These are phyloP conservation scores for Naganishia albida DNA, from an alignment of 1,284 basidiomycete genomes.

Conservation along the genomic window DNA sequence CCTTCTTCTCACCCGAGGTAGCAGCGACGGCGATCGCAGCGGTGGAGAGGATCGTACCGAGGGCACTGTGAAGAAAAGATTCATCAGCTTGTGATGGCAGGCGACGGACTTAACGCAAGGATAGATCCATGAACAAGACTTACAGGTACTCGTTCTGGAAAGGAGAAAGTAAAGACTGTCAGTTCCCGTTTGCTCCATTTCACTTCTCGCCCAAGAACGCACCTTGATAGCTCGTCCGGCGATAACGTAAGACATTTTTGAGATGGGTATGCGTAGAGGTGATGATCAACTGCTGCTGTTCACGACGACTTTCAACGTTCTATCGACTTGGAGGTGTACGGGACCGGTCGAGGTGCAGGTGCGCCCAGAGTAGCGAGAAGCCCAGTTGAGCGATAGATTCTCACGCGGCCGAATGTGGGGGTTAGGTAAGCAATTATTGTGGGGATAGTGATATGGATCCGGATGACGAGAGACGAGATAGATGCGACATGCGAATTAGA, in stretches of 20 bases:
- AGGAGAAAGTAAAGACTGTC: background rate
- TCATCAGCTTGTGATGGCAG: background rate
- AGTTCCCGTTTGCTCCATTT: background rate
- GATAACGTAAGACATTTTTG: conserved; percentile 55
- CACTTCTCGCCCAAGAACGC: conserved; percentile 32
- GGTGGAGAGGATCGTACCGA: conserved; percentile 49
- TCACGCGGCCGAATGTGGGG: background rate
- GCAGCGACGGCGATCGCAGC: conserved; percentile 44
- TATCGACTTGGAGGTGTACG: background rate
- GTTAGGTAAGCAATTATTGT: background rate
- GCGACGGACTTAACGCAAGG: too few relatives aligned
- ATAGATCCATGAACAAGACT: conserved; percentile 31
- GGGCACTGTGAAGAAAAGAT: conserved; percentile 38
- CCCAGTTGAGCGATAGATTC: conserved; percentile 1
- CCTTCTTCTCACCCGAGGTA: conserved; percentile 44
- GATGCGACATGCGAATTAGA: background rate
- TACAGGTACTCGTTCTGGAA: conserved; percentile 51
- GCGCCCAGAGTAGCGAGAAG: background rate
- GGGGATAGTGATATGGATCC: background rate
- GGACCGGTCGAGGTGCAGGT: background rate
- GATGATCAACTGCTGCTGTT: too few relatives aligned
- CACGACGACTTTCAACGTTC: too few relatives aligned
- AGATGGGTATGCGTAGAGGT: background rate
- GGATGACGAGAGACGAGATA: conserved; percentile 1
- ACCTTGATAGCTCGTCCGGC: conserved; percentile 54